Conservation (phyloP, 129 eudicot species). For the Deinandra increscens region DNA sequence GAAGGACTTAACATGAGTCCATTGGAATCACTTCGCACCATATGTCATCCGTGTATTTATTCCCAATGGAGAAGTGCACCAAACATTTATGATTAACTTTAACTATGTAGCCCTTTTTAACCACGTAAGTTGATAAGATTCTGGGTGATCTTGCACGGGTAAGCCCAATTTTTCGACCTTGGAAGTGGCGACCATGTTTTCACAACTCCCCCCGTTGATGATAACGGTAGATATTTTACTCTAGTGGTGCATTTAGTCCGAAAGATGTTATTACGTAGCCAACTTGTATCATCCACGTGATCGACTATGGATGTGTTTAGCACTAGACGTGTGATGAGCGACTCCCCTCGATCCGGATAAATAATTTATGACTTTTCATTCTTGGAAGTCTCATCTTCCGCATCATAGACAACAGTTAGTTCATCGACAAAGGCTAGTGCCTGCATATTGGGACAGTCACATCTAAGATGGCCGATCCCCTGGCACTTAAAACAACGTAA, state of each 20-base stretch:
- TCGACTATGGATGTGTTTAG: background rate
- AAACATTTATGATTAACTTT: too few relatives aligned
- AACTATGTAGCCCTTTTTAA: too few relatives aligned
- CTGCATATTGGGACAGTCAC: background rate
- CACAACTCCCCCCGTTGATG: too few relatives aligned
- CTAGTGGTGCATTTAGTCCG: background rate
- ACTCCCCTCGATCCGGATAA: background rate
- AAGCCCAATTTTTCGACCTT: too few relatives aligned
- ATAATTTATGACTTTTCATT: background rate
- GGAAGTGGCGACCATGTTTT: too few relatives aligned
- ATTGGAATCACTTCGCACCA: too few relatives aligned
- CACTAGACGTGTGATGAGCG: background rate
- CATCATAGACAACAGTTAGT: background rate
- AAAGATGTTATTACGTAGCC: background rate
- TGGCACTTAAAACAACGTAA: constrained; percentile 9
- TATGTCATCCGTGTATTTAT: too few relatives aligned
- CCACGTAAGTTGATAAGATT: too few relatives aligned
- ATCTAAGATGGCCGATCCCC: background rate
- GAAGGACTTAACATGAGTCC: too few relatives aligned
- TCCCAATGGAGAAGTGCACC: too few relatives aligned
- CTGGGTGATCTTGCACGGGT: too few relatives aligned
- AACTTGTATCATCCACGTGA: background rate
- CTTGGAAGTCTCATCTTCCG: background rate
- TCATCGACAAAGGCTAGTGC: background rate
- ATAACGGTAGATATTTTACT: too few relatives aligned